phyloP scores from a whole-genome alignment of 805 yeast genomes.

The Candida incommunis region DNA sequence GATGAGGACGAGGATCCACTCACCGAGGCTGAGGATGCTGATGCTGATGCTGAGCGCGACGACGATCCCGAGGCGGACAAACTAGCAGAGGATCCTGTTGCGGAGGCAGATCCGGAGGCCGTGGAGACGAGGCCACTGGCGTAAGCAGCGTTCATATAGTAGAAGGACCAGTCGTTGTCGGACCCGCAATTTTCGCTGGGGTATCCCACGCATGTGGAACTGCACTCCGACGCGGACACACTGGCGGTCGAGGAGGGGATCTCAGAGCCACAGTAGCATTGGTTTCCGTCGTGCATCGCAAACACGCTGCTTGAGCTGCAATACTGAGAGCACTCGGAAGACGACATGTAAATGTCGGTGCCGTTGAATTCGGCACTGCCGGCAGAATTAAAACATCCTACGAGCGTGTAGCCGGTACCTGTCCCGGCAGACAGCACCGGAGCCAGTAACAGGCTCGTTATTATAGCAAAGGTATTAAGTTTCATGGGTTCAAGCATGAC shows the following conservation, averaged over 20 bases:
- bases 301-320: constrained; percentile 23
- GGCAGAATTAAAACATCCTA: background rate
- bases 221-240: constrained; percentile 26
- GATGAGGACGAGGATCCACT: constrained; percentile 11
- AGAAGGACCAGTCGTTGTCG: constrained; percentile 24
- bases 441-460: background rate
- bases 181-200: constrained; percentile 54
- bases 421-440: background rate
- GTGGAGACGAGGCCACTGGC: constrained; percentile 6
- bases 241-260: constrained; percentile 23
- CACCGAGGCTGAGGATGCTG: constrained; percentile 16
- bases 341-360: background rate
- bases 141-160: constrained; percentile 17
- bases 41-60: constrained; percentile 18
- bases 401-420: background rate
- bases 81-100: constrained; percentile 8
- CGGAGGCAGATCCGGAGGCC: constrained; percentile 4
- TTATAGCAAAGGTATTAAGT: background rate
- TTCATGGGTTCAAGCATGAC: background rate
- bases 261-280: constrained; percentile 55
- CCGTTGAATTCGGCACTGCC: background rate
- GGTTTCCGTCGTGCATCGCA: constrained; percentile 38
- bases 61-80: constrained; percentile 17
- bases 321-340: background rate
- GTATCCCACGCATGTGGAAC: constrained; percentile 44